Evolutionary conservation across 2,329 filamentous ascomycete species (phyloP).

Genomic region (Fragosphaeria purpurea): DNA sequence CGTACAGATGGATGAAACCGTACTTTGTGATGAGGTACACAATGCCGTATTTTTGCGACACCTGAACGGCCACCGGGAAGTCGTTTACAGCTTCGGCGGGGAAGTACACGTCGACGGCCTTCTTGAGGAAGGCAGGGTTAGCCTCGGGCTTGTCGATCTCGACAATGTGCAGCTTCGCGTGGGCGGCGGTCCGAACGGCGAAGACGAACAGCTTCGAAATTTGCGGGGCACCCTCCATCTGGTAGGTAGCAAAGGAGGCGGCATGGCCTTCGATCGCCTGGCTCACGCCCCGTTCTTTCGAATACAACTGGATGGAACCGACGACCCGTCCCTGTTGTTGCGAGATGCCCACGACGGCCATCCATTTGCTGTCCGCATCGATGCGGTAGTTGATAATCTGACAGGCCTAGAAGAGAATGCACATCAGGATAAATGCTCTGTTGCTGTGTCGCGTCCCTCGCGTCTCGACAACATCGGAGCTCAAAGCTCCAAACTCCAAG

Average conservation of each 20-base stretch:
- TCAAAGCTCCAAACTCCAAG: no score
- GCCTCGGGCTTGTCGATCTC: constrained; percentile 89
- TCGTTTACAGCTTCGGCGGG: constrained; percentile 91
- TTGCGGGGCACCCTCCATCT: constrained; percentile 77
- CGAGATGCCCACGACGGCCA: constrained; percentile 93
- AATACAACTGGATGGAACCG: constrained; percentile 95
- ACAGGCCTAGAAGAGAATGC: constrained; percentile 52
- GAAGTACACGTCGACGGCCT: constrained; percentile 96
- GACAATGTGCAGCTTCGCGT: constrained; percentile 93
- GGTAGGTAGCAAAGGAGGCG: constrained; percentile 82
- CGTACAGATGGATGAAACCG: constrained; percentile 97
- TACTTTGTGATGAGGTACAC: constrained; percentile 98
- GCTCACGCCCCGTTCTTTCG: constrained; percentile 89
- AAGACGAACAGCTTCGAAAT: constrained; percentile 97
- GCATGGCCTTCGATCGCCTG: constrained; percentile 97
- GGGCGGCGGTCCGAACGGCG: constrained; percentile 77
- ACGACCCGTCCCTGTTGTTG: constrained; percentile 88
- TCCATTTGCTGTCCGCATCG: constrained; percentile 94
- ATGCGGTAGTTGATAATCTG: constrained; percentile 99
- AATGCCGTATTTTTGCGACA: constrained; percentile 92
- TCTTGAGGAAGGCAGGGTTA: constrained; percentile 87
- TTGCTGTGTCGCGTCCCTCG: no score
- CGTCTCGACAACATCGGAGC: no score
- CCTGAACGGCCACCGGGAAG: constrained; percentile 95
- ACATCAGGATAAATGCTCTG: no score